These are phyloP conservation scores for Sapria himalayana DNA, from an alignment of 345 rosid genomes.

Conservation along the genomic window DNA sequence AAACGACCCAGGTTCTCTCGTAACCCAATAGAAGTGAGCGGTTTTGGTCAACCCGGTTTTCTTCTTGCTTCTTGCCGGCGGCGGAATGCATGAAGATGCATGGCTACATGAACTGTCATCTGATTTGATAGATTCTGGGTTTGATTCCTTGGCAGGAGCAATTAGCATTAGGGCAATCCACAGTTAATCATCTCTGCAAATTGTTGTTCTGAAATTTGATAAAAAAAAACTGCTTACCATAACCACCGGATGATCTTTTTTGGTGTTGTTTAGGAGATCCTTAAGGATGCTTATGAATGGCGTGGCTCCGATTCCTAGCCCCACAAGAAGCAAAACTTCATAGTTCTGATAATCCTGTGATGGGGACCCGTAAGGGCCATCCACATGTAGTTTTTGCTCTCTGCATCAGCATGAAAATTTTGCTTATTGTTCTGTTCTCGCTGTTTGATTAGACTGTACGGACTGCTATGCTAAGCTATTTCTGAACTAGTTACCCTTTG, in stretches of 20 bases:
- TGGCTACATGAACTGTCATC: conserved; percentile 51
- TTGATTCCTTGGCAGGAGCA: conserved; percentile 41
- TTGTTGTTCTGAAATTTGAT: too few relatives aligned
- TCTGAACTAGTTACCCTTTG: conserved; percentile 24
- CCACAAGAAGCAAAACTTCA: conserved; percentile 83
- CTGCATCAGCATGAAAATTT: conserved; percentile 22
- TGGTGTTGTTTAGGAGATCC: conserved; percentile 59
- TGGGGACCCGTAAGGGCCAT: conserved; percentile 95
- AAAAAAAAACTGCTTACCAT: too few relatives aligned
- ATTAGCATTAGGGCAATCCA: too few relatives aligned
- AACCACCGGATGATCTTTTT: too few relatives aligned
- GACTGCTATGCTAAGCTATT: not conserved
- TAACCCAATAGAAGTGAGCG: conserved; percentile 95
- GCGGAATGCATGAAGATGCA: conserved; percentile 33
- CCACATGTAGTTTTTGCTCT: conserved; percentile 46
- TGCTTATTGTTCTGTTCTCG: conserved; percentile 4
- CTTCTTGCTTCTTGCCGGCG: conserved; percentile 26
- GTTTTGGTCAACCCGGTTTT: conserved; percentile 29
- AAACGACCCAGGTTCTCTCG: conserved; percentile 79
- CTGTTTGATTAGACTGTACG: not conserved
- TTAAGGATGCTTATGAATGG: conserved; percentile 88
- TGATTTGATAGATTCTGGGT: conserved; percentile 41
- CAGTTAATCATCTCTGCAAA: too few relatives aligned
- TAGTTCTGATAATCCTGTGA: conserved; percentile 86
- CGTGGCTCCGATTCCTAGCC: conserved; percentile 94